A percentile compares a stretch with the other conserved stretches of the same genome.
phyloP scores from a whole-genome alignment of 164 flowering plant species.

The Nelumbo lutea region DNA sequence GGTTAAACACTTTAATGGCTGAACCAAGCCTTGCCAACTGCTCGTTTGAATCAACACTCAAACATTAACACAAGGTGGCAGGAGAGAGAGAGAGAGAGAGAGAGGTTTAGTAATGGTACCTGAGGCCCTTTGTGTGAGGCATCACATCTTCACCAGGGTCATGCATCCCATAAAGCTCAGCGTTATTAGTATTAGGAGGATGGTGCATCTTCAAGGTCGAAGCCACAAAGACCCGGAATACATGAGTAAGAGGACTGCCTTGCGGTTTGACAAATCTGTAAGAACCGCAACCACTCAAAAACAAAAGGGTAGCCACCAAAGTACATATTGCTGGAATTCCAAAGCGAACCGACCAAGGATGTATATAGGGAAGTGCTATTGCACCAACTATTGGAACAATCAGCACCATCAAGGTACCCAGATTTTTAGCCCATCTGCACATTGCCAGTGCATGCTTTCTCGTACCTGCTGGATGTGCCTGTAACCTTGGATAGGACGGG shows the following conservation, averaged over 20 bases:
- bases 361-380: constrained; percentile 13
- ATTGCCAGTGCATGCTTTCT: constrained; percentile 29
- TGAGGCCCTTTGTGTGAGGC: constrained; percentile 16
- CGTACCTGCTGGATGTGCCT: constrained; percentile 21
- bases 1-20: constrained; percentile 11
- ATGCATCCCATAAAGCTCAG: constrained; percentile 21
- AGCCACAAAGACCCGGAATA: constrained; percentile 36
- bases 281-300: constrained; percentile 20
- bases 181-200: constrained; percentile 15
- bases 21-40: no score
- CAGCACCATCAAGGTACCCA: constrained; percentile 8
- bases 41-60: no score
- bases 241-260: constrained; percentile 30
- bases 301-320: constrained; percentile 23
- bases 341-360: constrained; percentile 28
- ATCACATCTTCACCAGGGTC: background rate
- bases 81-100: no score
- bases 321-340: constrained; percentile 36
- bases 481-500: constrained; percentile 21
- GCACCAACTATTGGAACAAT: constrained; percentile 21
- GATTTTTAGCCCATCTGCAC: constrained; percentile 13
- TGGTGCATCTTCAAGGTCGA: constrained; percentile 17
- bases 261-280: constrained; percentile 10
- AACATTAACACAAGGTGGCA: no score
- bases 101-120: constrained; percentile 13